Conservation (phyloP, 139 green algal species). For the Coelastrella sp. region DNA sequence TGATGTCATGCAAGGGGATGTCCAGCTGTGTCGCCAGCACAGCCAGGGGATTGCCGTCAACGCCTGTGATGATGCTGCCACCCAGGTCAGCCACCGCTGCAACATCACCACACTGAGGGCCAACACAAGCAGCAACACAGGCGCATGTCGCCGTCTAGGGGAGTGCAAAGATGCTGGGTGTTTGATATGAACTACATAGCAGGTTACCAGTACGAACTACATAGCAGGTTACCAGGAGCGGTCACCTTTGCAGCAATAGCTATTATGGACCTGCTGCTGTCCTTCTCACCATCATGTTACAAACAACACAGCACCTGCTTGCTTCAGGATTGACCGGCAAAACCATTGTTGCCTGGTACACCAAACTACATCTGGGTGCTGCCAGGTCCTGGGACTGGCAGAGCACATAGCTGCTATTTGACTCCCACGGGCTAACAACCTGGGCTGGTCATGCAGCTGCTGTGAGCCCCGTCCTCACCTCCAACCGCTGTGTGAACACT, state of each 20-base stretch:
- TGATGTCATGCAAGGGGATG: constrained; percentile 84
- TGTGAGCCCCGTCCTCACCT: constrained; percentile 51
- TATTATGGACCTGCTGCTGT: too few species aligned
- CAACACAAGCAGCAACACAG: not conserved
- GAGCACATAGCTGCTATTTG: too few species aligned
- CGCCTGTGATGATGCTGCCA: constrained; percentile 92
- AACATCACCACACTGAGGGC: not conserved
- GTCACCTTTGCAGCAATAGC: too few species aligned
- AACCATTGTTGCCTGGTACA: too few species aligned
- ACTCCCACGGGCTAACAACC: too few species aligned
- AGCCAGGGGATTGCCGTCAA: constrained; percentile 95
- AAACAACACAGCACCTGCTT: not conserved
- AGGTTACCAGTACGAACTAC: too few species aligned
- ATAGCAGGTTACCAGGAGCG: too few species aligned
- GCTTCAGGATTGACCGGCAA: not conserved
- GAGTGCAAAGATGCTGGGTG: not conserved
- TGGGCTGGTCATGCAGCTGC: too few species aligned
- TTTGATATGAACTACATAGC: not conserved
- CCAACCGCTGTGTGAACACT: constrained; percentile 81
- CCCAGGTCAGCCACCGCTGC: constrained; percentile 86
- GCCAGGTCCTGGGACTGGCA: too few species aligned
- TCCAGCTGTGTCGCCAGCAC: constrained; percentile 86
- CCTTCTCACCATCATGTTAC: too few species aligned
- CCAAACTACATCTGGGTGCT: too few species aligned
- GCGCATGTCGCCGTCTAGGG: not conserved